These are phyloP conservation scores for Prunus kanzakura DNA, from an alignment of 306 rosid genomes.

Conservation along the genomic window DNA sequence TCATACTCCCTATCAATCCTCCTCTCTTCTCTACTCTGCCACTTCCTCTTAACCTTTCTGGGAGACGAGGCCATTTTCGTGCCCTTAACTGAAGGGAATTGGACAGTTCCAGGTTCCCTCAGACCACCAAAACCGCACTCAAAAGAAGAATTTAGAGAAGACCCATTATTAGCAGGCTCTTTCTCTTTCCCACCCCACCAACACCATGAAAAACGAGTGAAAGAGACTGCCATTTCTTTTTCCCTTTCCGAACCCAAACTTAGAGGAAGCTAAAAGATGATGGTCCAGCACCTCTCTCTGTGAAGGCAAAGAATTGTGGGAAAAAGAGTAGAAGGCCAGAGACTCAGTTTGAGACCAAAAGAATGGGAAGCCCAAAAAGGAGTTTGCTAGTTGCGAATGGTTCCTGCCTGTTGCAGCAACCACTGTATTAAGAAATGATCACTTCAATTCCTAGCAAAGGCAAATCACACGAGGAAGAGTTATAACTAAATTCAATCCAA, in stretches of 20 bases:
- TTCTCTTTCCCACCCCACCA: constrained; percentile 76
- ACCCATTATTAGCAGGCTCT: constrained; percentile 48
- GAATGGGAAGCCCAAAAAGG: constrained; percentile 19
- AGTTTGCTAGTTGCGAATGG: constrained; percentile 25
- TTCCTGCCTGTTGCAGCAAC: constrained; percentile 69
- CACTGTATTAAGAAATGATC: constrained; percentile 56
- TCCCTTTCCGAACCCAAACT: neutral
- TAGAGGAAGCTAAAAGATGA: constrained; percentile 1
- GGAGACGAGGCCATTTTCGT: constrained; percentile 46
- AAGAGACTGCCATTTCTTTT: constrained; percentile 63
- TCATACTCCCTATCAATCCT: constrained; percentile 72
- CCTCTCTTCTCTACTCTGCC: constrained; percentile 74
- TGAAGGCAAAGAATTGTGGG: constrained; percentile 16
- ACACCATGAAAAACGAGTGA: constrained; percentile 68
- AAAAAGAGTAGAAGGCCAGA: constrained; percentile 22
- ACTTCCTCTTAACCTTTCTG: constrained; percentile 55
- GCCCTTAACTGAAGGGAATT: constrained; percentile 57
- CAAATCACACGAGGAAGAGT: constrained; percentile 15
- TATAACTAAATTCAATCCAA: constrained; percentile 31
- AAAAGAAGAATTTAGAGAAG: constrained; percentile 47
- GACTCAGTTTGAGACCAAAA: constrained; percentile 25
- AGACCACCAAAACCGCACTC: constrained; percentile 50
- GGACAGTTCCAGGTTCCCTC: constrained; percentile 57
- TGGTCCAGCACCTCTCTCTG: constrained; percentile 14
- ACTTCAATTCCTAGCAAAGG: constrained; percentile 22